Base-by-base conservation (phyloP, 2,329 filamentous ascomycete species). In the Cercospora zeina region DNA sequence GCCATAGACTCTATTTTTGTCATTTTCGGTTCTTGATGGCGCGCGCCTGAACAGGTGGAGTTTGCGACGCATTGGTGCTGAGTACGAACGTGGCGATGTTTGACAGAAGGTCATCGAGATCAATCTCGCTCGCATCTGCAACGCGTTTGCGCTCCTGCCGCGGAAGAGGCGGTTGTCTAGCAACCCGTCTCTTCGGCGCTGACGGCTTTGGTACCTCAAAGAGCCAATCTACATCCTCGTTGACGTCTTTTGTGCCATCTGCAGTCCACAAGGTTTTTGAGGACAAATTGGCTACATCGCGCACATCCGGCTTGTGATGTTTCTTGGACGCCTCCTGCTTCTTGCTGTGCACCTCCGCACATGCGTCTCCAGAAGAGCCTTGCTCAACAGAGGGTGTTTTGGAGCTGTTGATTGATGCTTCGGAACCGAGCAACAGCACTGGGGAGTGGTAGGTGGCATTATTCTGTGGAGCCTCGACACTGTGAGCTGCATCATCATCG, bases 41-140 rank as follows among this genome's bases (percentile, higher is more conserved):
- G 21, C 47, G 47, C 30, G 14, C 47, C 21, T 31, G 21, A 31
- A 31, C 21, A 9, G 24, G 27, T 50, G 21, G 21, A 2, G 4
- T 13, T 50, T 27, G 47, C 21, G 21, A 31, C 27, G 47, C 9
- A 10, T 27, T 50, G 47, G 13, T 31, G 19, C 14, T 9, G 30
- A 42, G 55, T 4, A 58, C 69, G 54, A 68, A 68, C 14, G 62
- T 54, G 4, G 66, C 68, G 39, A 73, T 69, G 31, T 66, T 70
- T 42, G 65, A 65, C 10, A 72, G 58, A 30, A 73, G 57, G 50
- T 73, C 70, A 51, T 73, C 71, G 11, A 73, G 56, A 51, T 73
- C 71, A 33, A 71, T 63, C 19, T 70, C 70, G 11, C 37, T 19
- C 4, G 33, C 10, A 9, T 27, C 16, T 27, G 27, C 16, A 21